Base-by-base conservation (phyloP, 2,329 filamentous ascomycete species). In the Cladosporium phlei region DNA sequence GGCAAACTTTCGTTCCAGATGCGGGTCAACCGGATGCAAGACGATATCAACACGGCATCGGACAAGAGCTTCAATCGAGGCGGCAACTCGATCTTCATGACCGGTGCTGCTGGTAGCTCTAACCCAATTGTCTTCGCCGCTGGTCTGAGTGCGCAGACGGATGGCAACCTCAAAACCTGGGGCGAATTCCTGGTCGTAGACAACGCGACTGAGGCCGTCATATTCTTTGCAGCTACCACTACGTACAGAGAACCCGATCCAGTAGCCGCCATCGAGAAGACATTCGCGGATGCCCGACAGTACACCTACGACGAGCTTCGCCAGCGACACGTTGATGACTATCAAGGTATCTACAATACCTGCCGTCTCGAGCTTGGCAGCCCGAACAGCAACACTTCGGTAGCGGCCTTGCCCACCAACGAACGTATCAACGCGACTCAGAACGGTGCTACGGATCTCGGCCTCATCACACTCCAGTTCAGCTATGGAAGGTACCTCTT, bases 201-300 rank as follows among this genome's bases (percentile, higher is more conserved):
- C 17, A 45, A 45, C 22, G 42, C 42, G 3, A 45, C 42, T 3
- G 42, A 45, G 9, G 42, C 42, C 6, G 9, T 37, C 16, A 25
- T 16, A 2, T 3, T 45, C 16, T 45, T 37, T 14, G 32, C 42
- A 29, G 42, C 42, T 12, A 29, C 42, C 5, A 45, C 42, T 2
- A 45, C 42, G 2, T 45, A 79, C 14, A 77, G 77, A 21, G 91
- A 82, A 68, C 76, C 88, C 3, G 67, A 73, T 17, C 75, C 82
- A 1, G 73, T 78, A 50, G 56, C 69, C 7, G 67, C 68, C 34
- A 46, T 78, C 73, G 43, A 67, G 65, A 12, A 74, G 10, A 85
- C 82, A 2, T 89, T 79, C 57, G 16, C 8, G 5, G 20, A 28
- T 19, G 42, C 42, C 12, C 42, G 32, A 2, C 30, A 45, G 12